Base-by-base conservation (phyloP, 2,329 filamentous ascomycete species). In the Penicillium sp. region DNA sequence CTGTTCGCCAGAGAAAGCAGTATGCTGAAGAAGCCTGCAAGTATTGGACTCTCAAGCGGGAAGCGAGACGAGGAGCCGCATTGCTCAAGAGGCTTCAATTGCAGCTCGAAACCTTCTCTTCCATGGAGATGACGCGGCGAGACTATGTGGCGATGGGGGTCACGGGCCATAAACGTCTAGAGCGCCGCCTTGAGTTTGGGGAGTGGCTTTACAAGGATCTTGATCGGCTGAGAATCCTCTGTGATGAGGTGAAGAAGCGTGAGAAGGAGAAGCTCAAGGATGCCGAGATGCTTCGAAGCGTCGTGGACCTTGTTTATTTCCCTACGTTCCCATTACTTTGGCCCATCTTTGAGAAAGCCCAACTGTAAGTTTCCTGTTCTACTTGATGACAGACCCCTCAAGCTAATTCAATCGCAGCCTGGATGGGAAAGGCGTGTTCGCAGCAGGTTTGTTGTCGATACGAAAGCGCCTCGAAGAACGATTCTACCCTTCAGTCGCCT, bases 11-110 rank as follows among this genome's bases (percentile, higher is more conserved):
- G 61, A 81, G 89, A 36, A 95, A 94, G 60, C 90, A 96, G 45
- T 98, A 88, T 63, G 83, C 94, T 2, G 84, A 88, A 41, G 91
- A 96, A 64, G 87, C 87, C 2, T 97, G 91, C 70, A 89, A 88
- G 54, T 98, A 97, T 68, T 98, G 93, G 93, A 97, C 93, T 0
- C 68, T 98, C 48, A 98, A 98, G 70, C 81, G 93, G 40, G 93
- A 98, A 65, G 87, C 91, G 47, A 82, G 93, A 21, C 79, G 93
- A 43, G 93, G 93, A 32, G 93, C 93, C 19, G 88, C 93, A 3
- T 74, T 98, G 39, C 77, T 98, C 44, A 97, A 97, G 69, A 82
- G 93, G 23, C 75, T 98, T 14, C 93, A 98, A 63, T 71, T 97
- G 41, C 90, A 96, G 64, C 86, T 96, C 77, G 91, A 97, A 65